Evolutionary conservation across 2,329 filamentous ascomycete genomes (phyloP), one percentile per base, ranked within the genome.

Genomic region (Calonectria ilicicola): DNA sequence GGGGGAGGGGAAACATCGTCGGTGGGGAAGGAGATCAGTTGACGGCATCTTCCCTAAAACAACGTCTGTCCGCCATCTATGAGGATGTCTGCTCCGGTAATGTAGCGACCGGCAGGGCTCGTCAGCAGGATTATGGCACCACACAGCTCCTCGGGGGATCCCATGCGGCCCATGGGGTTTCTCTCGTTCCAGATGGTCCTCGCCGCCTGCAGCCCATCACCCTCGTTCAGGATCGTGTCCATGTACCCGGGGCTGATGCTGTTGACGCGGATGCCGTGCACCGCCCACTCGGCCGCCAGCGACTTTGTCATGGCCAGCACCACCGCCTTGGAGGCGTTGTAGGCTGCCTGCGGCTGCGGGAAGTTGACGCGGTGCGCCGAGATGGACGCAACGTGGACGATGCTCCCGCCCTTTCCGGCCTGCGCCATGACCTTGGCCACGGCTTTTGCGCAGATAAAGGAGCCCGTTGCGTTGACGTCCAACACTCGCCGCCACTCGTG

Each of bases 381-480:
- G 62, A 94, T 93, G 12, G 89, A 92, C 0, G 93, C 91, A 1
- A 91, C 91, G 72, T 95, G 88, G 2, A 92, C 85, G 70, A 95
- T 93, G 56, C 87, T 87, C 0, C 93, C 93, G 1, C 90, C 88
- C 6, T 2, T 38, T 0, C 53, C 64, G 5, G 29, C 40, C 5
- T 74, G 69, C 9, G 87, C 85, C 87, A 92, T 91, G 21, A 86
- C 82, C 67, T 83, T 84, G 1, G 84, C 86, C 0, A 82, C 82
- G 1, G 92, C 93, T 76, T 94, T 92, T 0, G 93, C 92, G 76
- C 90, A 91, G 19, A 94, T 83, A 77, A 93, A 95, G 0, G 88
- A 86, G 0, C 93, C 93, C 0, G 91, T 93, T 1, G 91, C 89
- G 79, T 95, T 95, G 78, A 94, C 88, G 67, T 93, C 92, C 29